Percentiles rank a stretch among this genome's conserved stretches.
These are phyloP conservation scores for Alternaria arbusti DNA, from an alignment of 2,329 filamentous ascomycete species.

Conservation along the genomic window DNA sequence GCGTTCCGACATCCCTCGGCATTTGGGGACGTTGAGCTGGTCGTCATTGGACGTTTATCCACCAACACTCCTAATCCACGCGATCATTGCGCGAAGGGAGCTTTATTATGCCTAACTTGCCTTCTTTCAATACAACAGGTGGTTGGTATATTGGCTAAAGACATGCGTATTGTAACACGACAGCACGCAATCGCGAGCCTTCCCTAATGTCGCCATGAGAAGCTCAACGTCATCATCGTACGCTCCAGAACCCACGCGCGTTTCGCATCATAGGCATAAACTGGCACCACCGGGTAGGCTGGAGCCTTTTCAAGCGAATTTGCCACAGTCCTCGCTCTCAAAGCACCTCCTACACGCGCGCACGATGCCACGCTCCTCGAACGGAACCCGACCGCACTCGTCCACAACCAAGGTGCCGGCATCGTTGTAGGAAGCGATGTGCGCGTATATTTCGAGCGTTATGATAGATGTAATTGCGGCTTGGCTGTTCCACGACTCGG, in stretches of 20 bases:
- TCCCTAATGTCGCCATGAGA: slow-evolving; percentile 19
- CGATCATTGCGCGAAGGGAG: background rate
- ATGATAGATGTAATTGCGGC: slow-evolving; percentile 30
- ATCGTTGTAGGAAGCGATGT: slow-evolving; percentile 42
- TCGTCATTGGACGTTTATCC: slow-evolving; percentile 8
- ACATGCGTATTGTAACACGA: background rate
- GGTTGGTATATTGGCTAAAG: background rate
- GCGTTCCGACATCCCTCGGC: slow-evolving; percentile 7
- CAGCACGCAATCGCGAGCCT: slow-evolving; percentile 13
- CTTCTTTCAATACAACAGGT: background rate
- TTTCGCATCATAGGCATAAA: background rate
- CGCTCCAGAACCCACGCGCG: background rate
- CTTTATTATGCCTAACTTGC: background rate
- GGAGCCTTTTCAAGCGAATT: slow-evolving; percentile 41
- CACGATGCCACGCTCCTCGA: slow-evolving; percentile 41
- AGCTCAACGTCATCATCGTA: slow-evolving; percentile 39
- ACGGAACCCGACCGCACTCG: slow-evolving; percentile 35
- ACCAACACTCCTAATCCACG: background rate
- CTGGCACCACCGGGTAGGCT: slow-evolving; percentile 19
- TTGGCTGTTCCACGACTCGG: slow-evolving; percentile 33
- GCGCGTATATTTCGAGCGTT: slow-evolving; percentile 37
- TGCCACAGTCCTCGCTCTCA: slow-evolving; percentile 36
- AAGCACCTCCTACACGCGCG: slow-evolving; percentile 29
- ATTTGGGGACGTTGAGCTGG: background rate
- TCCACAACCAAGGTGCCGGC: slow-evolving; percentile 44